Evolutionary conservation across 345 rosid genomes (phyloP).

Genomic region (Eucalyptus viminalis): DNA sequence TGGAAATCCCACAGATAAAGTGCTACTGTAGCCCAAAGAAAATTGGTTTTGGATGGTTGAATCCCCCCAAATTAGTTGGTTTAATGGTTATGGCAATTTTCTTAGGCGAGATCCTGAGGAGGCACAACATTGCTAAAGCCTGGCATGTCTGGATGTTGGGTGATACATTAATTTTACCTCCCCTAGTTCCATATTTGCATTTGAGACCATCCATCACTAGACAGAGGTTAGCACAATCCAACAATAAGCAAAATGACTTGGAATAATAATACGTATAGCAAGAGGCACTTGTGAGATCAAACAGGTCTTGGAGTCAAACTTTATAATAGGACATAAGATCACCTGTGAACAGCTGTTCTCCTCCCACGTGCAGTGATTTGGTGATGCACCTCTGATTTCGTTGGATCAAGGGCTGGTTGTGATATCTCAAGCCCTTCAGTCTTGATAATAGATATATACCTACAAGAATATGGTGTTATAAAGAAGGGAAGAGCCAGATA

Average conservation of each 20-base stretch:
- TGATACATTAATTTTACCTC: background rate
- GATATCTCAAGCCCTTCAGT: conserved; percentile 59
- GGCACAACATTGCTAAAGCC: background rate
- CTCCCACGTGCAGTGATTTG: conserved; percentile 51
- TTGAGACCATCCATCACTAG: background rate
- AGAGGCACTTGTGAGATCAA: background rate
- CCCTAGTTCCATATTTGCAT: background rate
- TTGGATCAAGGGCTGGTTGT: conserved; percentile 52
- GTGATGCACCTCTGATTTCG: conserved; percentile 56
- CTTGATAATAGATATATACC: conserved; percentile 40
- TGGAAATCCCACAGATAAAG: background rate
- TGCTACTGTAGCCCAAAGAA: background rate
- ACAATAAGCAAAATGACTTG: background rate
- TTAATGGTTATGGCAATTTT: background rate
- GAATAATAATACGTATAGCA: background rate
- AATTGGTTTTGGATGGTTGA: background rate
- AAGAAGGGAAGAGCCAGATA: background rate
- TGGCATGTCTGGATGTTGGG: background rate
- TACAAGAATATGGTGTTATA: background rate
- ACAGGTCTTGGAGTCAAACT: background rate
- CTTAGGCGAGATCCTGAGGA: background rate
- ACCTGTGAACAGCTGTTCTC: conserved; percentile 57
- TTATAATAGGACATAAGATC: background rate
- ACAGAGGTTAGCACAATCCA: background rate
- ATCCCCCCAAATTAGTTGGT: background rate